phyloP scores from a whole-genome alignment of 169 alveolate species.

The Plasmodium gonderi region DNA sequence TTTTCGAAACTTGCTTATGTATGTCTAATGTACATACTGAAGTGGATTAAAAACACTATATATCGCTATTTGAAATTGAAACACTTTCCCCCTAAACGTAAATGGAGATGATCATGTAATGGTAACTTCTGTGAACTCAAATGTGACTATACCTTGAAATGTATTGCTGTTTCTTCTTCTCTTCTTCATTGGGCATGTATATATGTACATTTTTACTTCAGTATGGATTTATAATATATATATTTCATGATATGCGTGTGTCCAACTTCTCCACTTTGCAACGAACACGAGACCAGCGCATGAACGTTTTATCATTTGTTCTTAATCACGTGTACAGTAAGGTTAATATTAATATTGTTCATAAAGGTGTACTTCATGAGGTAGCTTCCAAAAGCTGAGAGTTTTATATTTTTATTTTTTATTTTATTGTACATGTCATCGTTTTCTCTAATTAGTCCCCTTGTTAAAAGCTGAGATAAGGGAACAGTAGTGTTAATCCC shows the following conservation, averaged over 20 bases:
- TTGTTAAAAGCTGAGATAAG: conserved; percentile 24
- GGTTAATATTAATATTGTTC: conserved; percentile 31
- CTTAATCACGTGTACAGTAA: conserved; percentile 40
- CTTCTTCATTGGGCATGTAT: neutral
- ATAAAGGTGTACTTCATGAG: conserved; percentile 62
- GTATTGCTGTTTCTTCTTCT: too few relatives aligned
- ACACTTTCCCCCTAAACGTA: neutral
- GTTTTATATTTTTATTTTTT: conserved; percentile 62
- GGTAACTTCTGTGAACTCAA: neutral
- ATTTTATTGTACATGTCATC: conserved; percentile 67
- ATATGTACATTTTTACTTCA: neutral
- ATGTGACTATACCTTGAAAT: neutral
- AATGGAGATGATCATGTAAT: neutral
- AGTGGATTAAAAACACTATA: neutral
- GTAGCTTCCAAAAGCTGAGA: conserved; percentile 52
- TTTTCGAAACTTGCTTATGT: neutral
- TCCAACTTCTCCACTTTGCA: neutral
- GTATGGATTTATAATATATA: neutral
- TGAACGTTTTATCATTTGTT: neutral
- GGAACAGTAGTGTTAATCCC: too few relatives aligned
- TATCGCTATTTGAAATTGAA: neutral
- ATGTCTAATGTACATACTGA: neutral
- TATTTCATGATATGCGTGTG: neutral
- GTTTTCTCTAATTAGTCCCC: conserved; percentile 70
- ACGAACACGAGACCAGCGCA: too few relatives aligned